Conservation (phyloP, 1,284 basidiomycete genomes). For the Grifola frondosa region DNA sequence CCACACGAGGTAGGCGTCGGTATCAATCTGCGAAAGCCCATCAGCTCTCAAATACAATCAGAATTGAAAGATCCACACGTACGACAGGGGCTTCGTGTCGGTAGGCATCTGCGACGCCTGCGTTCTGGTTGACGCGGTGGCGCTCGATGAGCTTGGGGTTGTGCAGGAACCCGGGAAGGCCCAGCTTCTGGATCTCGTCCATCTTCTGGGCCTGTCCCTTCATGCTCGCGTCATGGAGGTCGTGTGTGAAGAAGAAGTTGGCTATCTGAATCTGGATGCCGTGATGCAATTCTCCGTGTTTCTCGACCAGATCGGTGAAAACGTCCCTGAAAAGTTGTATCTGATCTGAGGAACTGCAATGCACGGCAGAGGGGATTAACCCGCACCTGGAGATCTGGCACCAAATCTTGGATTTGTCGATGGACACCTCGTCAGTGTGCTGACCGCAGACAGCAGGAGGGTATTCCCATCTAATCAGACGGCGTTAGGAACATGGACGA, state of each 20-base stretch:
- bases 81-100: slow-evolving; percentile 34
- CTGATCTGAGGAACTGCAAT: no score
- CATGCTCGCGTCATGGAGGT: slow-evolving; percentile 27
- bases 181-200: slow-evolving; percentile 28
- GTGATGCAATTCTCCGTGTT: no score
- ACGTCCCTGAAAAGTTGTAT: no score
- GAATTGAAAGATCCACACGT: no score
- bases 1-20: slow-evolving; percentile 37
- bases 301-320: no score
- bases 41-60: no score
- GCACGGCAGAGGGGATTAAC: no score
- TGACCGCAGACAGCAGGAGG: slow-evolving; percentile 37
- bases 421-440: slow-evolving; percentile 33
- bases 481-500: slow-evolving; percentile 2
- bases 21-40: no score
- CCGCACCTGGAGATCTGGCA: slow-evolving; percentile 34
- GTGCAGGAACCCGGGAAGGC: slow-evolving; percentile 33
- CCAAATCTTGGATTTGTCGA: slow-evolving; percentile 33
- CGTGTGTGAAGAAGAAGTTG: slow-evolving; percentile 36
- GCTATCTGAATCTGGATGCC: slow-evolving; percentile 25
- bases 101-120: slow-evolving; percentile 37
- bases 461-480: slow-evolving; percentile 33
- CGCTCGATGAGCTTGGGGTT: slow-evolving; percentile 20
- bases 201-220: slow-evolving; percentile 37
- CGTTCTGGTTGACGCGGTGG: slow-evolving; percentile 29